Base-by-base conservation (phyloP, 306 rosid genomes). In the Quercus ilex region DNA sequence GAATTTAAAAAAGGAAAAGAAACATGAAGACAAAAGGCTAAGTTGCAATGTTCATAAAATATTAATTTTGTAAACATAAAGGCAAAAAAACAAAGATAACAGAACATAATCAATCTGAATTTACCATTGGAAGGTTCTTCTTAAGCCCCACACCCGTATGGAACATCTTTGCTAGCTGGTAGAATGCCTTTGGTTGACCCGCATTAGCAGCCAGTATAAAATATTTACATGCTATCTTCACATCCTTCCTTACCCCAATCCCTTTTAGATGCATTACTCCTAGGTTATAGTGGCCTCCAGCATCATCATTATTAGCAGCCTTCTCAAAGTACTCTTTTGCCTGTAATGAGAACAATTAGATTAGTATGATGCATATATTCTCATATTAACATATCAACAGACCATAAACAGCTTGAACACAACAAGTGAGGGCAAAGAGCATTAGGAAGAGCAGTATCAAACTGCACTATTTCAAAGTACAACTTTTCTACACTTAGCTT, bases 101-200 rank as follows among this genome's bases (percentile, higher is more conserved):
- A 74, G 56, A 77, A 70, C 60, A 60, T 3, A 69, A 60, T 14
- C 28, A 63, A 69, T 35, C 58, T 13, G 60, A 78, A 75, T 74
- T 84, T 85, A 96, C 99, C 97, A 91, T 81, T 35, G 88, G 86
- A 74, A 90, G 84, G 78, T 90, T 93, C 84, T 91, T 91, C 87
- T 91, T 90, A 77, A 96, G 92, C 76, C 98, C 99, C 9, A 91
- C 91, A 71, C 99, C 99, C 33, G 90, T 83, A 84, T 96, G 99
- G 75, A 96, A 96, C 97, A 93, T 93, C 92, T 91, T 96, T 46
- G 97, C 99, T 18, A 96, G 93, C 94, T 96, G 99, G 86, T 90
- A 96, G 87, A 96, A 96, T 81, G 98, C 98, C 86, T 93, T 96
- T 19, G 99, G 97, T 83, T 96, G 99, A 77, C 98, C 99, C 14